A percentile compares a stretch with the other conserved stretches of the same genome.
These are phyloP conservation scores for Kwoniella heveanensis DNA, from an alignment of 768 basidiomycete species.

Conservation along the genomic window DNA sequence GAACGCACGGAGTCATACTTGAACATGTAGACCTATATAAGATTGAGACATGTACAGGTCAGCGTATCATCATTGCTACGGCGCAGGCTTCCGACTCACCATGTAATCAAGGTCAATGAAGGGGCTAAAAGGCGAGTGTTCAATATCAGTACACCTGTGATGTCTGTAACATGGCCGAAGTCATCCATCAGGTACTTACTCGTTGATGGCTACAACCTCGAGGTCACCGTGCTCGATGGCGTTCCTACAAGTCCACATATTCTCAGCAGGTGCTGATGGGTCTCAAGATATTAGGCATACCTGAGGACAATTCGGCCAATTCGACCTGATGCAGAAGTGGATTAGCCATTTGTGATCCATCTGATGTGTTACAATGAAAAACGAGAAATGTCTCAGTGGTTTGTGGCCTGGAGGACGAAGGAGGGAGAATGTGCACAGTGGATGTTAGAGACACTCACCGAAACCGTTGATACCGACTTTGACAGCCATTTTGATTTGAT, in stretches of 20 bases:
- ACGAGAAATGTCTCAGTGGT: no score
- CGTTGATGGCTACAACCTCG: conserved; percentile 91
- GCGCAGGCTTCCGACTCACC: conserved; percentile 62
- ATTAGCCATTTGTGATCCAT: no score
- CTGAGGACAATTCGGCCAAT: conserved; percentile 93
- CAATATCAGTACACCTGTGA: no score
- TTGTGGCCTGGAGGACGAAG: no score
- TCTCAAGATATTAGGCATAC: conserved; percentile 22
- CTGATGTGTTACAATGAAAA: no score
- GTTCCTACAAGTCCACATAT: conserved; percentile 79
- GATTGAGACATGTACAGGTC: background rate
- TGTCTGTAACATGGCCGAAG: no score
- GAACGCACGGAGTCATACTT: conserved; percentile 49
- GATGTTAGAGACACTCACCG: conserved; percentile 55
- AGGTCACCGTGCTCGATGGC: conserved; percentile 74
- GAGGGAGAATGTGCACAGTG: no score
- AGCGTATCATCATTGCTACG: background rate
- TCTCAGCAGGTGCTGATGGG: no score
- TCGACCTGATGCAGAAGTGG: conserved; percentile 70
- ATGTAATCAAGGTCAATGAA: conserved; percentile 98
- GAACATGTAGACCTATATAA: conserved; percentile 52
- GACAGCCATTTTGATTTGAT: conserved; percentile 62
- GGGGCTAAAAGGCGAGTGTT: conserved; percentile 62
- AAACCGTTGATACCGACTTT: conserved; percentile 98
- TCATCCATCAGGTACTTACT: conserved; percentile 74